phyloP scores from a whole-genome alignment of 2,329 filamentous ascomycete species.

The Fusarium nygamai region DNA sequence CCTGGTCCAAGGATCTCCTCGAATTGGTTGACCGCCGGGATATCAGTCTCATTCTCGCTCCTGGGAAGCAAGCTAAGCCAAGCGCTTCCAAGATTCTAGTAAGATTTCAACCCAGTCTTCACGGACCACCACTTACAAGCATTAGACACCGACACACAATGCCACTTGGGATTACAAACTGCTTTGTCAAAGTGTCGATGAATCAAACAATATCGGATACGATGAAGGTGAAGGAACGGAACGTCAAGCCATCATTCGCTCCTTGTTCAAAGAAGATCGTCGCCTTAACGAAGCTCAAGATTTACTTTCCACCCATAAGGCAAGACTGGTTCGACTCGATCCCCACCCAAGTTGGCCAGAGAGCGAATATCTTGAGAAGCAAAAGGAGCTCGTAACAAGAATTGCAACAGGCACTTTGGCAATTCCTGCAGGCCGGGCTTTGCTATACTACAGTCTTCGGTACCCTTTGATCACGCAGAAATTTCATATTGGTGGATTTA shows the following conservation, averaged over 20 bases:
- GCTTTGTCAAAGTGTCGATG: slow-evolving; percentile 76
- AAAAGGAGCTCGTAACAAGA: slow-evolving; percentile 88
- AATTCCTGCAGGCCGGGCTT: slow-evolving; percentile 84
- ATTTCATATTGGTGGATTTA: slow-evolving; percentile 89
- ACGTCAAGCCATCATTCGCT: slow-evolving; percentile 80
- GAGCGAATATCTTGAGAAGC: slow-evolving; percentile 86
- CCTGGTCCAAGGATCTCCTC: slow-evolving; percentile 78
- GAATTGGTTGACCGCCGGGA: slow-evolving; percentile 84
- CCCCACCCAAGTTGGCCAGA: slow-evolving; percentile 83
- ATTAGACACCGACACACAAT: slow-evolving; percentile 69
- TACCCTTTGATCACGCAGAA: slow-evolving; percentile 93
- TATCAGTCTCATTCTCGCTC: slow-evolving; percentile 72
- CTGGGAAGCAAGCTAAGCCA: slow-evolving; percentile 45
- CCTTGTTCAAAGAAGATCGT: slow-evolving; percentile 92
- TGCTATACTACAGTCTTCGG: slow-evolving; percentile 88
- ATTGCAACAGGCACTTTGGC: slow-evolving; percentile 89
- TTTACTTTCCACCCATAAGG: slow-evolving; percentile 85
- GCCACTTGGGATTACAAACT: slow-evolving; percentile 79
- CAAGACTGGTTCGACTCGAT: slow-evolving; percentile 80
- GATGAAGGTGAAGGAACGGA: slow-evolving; percentile 87
- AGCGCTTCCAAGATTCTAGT: slow-evolving; percentile 55
- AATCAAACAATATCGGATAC: slow-evolving; percentile 67
- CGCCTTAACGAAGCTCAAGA: slow-evolving; percentile 86
- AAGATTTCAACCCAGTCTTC: slow-evolving; percentile 31
- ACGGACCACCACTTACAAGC: slow-evolving; percentile 38